Evolutionary conservation across 106 monocot species (phyloP).

Genomic region (Allium sativum): DNA sequence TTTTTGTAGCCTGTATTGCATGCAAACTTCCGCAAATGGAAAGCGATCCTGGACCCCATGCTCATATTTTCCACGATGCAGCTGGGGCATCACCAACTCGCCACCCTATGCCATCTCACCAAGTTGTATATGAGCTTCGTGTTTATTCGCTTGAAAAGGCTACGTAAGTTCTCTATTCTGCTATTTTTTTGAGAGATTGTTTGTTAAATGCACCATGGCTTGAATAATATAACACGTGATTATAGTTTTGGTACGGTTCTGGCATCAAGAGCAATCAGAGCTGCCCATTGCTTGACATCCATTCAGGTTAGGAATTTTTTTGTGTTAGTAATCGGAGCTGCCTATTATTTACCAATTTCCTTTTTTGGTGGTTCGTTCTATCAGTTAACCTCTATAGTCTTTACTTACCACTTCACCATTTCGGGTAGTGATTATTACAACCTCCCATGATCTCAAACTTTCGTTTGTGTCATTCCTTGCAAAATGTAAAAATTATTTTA

Average conservation of each 20-base stretch:
- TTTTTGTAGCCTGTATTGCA: slow-evolving; percentile 93
- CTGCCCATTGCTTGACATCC: slow-evolving; percentile 97
- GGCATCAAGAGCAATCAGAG: slow-evolving; percentile 90
- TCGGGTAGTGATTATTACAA: too few species aligned
- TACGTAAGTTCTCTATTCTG: slow-evolving; percentile 36
- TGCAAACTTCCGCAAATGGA: slow-evolving; percentile 78
- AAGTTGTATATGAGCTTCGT: slow-evolving; percentile 91
- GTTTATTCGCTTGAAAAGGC: slow-evolving; percentile 91
- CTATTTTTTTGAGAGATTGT: background rate
- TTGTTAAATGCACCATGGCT: background rate
- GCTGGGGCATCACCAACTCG: slow-evolving; percentile 77
- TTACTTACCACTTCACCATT: too few species aligned
- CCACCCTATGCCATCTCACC: slow-evolving; percentile 73
- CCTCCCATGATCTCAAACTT: background rate
- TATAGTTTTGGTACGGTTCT: slow-evolving; percentile 72
- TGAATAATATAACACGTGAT: background rate
- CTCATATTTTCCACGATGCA: slow-evolving; percentile 49
- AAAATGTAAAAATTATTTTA: background rate
- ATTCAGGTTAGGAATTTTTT: slow-evolving; percentile 51
- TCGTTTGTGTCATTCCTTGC: background rate
- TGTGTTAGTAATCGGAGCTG: too few species aligned
- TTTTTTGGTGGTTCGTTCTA: too few species aligned
- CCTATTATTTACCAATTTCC: too few species aligned
- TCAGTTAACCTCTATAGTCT: too few species aligned
- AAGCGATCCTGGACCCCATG: slow-evolving; percentile 54